Conservation (phyloP, 2,329 filamentous ascomycete species). For the Xylariaceae sp. region DNA sequence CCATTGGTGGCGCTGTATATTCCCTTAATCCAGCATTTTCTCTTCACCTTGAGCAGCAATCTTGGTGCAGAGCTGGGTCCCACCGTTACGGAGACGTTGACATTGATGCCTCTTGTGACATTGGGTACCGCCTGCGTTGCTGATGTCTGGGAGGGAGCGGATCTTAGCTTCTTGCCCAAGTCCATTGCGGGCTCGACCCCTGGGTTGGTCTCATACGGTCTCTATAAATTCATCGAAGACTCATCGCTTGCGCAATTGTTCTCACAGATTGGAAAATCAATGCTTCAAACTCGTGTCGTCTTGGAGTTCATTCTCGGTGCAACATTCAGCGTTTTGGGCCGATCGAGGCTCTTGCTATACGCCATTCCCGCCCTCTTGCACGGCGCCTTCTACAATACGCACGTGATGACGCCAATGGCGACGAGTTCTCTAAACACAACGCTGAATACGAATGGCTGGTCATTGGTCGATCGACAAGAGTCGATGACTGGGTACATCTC, state of each 20-base stretch:
- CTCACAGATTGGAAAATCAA: constrained; percentile 53
- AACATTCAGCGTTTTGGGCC: constrained; percentile 61
- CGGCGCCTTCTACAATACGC: constrained; percentile 67
- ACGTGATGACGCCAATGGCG: constrained; percentile 60
- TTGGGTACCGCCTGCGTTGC: constrained; percentile 61
- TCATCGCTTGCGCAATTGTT: constrained; percentile 37
- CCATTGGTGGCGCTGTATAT: constrained; percentile 73
- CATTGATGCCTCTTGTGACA: constrained; percentile 65
- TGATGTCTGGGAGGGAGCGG: constrained; percentile 58
- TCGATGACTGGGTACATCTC: constrained; percentile 91
- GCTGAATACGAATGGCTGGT: constrained; percentile 63
- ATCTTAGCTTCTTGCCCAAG: constrained; percentile 50
- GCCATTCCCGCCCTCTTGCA: constrained; percentile 71
- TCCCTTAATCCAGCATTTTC: constrained; percentile 66
- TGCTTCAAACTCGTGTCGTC: constrained; percentile 66
- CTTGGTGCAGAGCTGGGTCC: constrained; percentile 72
- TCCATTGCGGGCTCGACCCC: constrained; percentile 60
- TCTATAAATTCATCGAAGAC: constrained; percentile 53
- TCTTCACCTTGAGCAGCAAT: constrained; percentile 62
- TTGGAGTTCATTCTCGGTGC: constrained; percentile 65
- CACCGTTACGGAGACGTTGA: constrained; percentile 67
- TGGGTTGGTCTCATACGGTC: constrained; percentile 61
- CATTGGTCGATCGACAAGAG: constrained; percentile 75
- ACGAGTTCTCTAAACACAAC: constrained; percentile 61
- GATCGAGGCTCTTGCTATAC: constrained; percentile 63